Percentiles rank a stretch among this genome's conserved stretches.
Evolutionary conservation across 2,329 filamentous ascomycete genomes (phyloP).

Genomic region (Fusarium multiceps): DNA sequence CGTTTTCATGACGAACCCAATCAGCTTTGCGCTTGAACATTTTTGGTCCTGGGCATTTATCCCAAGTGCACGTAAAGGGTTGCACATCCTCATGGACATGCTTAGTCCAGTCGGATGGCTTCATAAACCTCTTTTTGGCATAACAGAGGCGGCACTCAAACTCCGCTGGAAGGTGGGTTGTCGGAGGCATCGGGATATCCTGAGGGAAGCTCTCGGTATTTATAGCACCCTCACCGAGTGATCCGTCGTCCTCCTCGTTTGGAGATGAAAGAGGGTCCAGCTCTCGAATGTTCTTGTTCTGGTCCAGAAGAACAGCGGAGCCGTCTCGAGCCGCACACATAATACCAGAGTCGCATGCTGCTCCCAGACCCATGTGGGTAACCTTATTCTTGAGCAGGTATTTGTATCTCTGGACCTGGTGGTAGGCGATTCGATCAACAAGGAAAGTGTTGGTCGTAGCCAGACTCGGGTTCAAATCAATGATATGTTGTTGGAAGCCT

Average conservation of each 20-base stretch:
- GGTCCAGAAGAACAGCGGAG: conserved; percentile 70
- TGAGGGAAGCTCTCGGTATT: conserved; percentile 79
- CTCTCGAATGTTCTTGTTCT: conserved; percentile 68
- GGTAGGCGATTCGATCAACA: conserved; percentile 83
- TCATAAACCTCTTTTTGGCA: conserved; percentile 84
- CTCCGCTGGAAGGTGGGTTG: conserved; percentile 80
- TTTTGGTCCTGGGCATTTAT: conserved; percentile 83
- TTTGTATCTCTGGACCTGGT: conserved; percentile 84
- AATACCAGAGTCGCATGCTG: conserved; percentile 69
- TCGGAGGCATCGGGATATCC: conserved; percentile 85
- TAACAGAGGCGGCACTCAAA: conserved; percentile 93
- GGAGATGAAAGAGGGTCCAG: conserved; percentile 67
- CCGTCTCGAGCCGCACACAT: conserved; percentile 77
- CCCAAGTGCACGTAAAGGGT: conserved; percentile 93
- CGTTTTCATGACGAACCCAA: conserved; percentile 95
- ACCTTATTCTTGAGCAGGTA: conserved; percentile 75
- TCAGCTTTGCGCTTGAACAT: conserved; percentile 96
- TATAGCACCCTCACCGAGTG: conserved; percentile 75
- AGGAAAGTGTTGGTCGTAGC: conserved; percentile 67
- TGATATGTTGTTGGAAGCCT: conserved; percentile 81
- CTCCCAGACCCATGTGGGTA: conserved; percentile 73
- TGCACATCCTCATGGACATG: conserved; percentile 95
- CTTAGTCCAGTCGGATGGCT: conserved; percentile 97
- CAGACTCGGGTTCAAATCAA: conserved; percentile 78
- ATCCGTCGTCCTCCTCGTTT: conserved; percentile 69